phyloP scores from a whole-genome alignment of 257 asterid genomes.

The Schizonepeta tenuifolia region DNA sequence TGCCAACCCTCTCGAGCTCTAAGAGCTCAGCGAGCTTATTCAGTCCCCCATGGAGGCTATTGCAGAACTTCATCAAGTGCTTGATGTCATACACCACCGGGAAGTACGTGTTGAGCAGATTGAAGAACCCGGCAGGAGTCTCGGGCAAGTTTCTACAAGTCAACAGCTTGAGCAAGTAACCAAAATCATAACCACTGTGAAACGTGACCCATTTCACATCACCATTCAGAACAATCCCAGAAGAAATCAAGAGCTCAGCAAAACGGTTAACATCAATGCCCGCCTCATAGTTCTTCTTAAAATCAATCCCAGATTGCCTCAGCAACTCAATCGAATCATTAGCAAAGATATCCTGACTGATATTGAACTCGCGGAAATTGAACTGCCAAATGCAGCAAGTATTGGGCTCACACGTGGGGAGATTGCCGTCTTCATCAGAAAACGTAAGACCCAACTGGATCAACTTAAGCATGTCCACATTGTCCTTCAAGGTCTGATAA shows the following conservation, averaged over 20 bases:
- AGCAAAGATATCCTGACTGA: constrained; percentile 42
- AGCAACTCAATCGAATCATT: constrained; percentile 45
- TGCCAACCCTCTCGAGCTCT: constrained; percentile 45
- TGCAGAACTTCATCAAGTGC: constrained; percentile 53
- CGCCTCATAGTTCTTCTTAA: constrained; percentile 40
- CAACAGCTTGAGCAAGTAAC: constrained; percentile 45
- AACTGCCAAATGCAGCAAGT: constrained; percentile 50
- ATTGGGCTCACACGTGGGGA: constrained; percentile 41
- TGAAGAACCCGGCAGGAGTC: constrained; percentile 36
- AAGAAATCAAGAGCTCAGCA: constrained; percentile 49
- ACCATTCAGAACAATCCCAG: constrained; percentile 44
- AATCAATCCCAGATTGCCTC: constrained; percentile 45
- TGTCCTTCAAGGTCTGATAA: constrained; percentile 49
- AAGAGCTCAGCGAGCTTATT: constrained; percentile 47
- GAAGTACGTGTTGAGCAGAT: constrained; percentile 40
- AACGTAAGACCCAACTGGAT: constrained; percentile 48
- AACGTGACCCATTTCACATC: constrained; percentile 46
- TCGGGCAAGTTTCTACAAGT: constrained; percentile 42
- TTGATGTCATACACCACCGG: constrained; percentile 48
- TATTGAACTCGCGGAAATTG: constrained; percentile 47
- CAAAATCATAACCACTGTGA: constrained; percentile 50
- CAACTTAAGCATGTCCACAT: constrained; percentile 48
- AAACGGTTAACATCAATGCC: constrained; percentile 44
- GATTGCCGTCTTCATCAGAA: constrained; percentile 46
- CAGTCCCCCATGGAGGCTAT: constrained; percentile 47